Base-by-base conservation (phyloP, 208 protist species). In the Acanthamoeba sp. region DNA sequence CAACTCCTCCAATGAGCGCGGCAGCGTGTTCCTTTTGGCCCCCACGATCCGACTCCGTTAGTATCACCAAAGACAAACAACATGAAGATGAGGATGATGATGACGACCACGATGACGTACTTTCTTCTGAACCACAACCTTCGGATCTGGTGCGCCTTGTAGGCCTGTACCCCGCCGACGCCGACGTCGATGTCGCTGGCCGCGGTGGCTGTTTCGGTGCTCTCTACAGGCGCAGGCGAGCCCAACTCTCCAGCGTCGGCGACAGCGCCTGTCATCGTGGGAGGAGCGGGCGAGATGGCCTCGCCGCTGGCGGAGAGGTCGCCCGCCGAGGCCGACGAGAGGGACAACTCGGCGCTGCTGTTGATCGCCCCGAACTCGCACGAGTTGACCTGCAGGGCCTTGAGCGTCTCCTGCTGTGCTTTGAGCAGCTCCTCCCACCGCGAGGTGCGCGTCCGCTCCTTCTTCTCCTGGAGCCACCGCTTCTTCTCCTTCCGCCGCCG, bases 381-480 rank as follows among this genome's bases (percentile, higher is more conserved):
- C 69, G 69, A 48, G 38, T 7, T 4, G 36, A 45, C 6, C 34
- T 45, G n/a, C 2, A 80, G 69, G 5, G 69, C 69, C 38, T 45
- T 45, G 6, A 80, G 34, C 3, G 69, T 80, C 38, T 80, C 69
- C 38, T 80, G 69, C 69, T 80, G 69, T 36, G 42, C 69, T 36
- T 80, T 80, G 69, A 80, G 7, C 7, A 80, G 69, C 38, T 80
- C 69, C 38, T 80, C 69, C 69, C 69, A 80, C 5, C 69, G 32
- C 69, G 69, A 80, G 7, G 69, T 80, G 14, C 69, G 69, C 32
- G 69, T 80, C 6, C 69, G 69, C 69, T 80, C 69, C 34, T 45
- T 38, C 69, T 80, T 80, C 38, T 80, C 69, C 69, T 80, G 69
- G 7, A 80, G 69, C 69, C 69, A 80, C 69, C n/a, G 42, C 34